These are phyloP conservation scores for Cyberlindnera nakhonratchasimensis DNA, from an alignment of 805 yeast genomes.

Conservation along the genomic window DNA sequence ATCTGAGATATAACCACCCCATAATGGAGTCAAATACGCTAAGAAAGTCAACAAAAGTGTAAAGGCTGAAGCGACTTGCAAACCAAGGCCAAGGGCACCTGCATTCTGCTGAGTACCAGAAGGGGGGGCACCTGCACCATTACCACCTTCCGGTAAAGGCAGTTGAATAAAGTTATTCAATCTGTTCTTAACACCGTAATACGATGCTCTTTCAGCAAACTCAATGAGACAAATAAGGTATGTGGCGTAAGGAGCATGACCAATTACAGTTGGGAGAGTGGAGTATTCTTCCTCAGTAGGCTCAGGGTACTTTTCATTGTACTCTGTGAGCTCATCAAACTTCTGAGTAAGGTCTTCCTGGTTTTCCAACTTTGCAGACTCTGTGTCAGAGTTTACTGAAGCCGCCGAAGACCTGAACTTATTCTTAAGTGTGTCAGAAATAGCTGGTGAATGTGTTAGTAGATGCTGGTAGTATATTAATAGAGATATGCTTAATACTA, in stretches of 20 bases:
- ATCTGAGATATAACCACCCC: constrained; percentile 75
- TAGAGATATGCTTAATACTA: no score
- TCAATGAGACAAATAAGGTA: constrained; percentile 64
- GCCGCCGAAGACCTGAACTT: background rate
- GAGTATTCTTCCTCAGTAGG: constrained; percentile 47
- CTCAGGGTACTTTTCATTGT: constrained; percentile 21
- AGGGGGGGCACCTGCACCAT: constrained; percentile 33
- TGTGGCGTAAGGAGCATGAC: constrained; percentile 45
- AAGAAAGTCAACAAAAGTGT: constrained; percentile 76
- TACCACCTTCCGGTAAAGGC: constrained; percentile 36
- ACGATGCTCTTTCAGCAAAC: constrained; percentile 77
- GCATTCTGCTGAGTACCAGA: constrained; percentile 24
- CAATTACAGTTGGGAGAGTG: constrained; percentile 37
- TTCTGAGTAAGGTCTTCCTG: background rate
- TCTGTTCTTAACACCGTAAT: constrained; percentile 74
- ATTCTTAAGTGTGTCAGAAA: constrained; percentile 4
- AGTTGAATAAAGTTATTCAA: constrained; percentile 78
- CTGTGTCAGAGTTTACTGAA: constrained; percentile 1
- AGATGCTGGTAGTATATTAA: no score
- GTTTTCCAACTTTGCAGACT: background rate
- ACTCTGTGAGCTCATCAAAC: constrained; percentile 11
- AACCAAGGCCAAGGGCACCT: constrained; percentile 60
- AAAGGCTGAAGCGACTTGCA: constrained; percentile 64
- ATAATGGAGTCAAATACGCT: constrained; percentile 76
- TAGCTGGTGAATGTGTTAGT: background rate